Evolutionary conservation across 208 protist species (phyloP).

Genomic region (Trypanosomatidae sp.): DNA sequence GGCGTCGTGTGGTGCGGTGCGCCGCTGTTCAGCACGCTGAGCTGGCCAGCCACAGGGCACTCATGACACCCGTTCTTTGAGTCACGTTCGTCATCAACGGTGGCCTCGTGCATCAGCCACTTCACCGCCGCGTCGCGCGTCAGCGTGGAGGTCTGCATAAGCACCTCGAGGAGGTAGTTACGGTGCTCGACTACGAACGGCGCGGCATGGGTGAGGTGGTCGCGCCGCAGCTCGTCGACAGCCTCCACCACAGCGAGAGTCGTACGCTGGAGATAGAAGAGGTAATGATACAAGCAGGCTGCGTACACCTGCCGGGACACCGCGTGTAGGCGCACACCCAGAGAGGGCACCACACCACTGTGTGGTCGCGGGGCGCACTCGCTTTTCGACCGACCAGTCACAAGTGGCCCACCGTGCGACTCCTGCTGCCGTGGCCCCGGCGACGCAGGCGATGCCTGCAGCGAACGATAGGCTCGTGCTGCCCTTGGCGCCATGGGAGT

Average conservation of each 20-base stretch:
- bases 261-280: constrained; percentile 34
- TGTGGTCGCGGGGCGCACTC: neutral
- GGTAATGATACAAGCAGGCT: constrained; percentile 36
- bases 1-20: neutral
- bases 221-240: constrained; percentile 22
- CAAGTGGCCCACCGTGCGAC: neutral
- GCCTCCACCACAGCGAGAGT: constrained; percentile 40
- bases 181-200: constrained; percentile 41
- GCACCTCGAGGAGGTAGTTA: constrained; percentile 49
- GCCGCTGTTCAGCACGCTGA: neutral
- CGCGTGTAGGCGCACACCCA: neutral
- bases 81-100: neutral
- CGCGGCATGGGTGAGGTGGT: constrained; percentile 17
- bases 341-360: neutral
- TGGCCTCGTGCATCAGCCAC: constrained; percentile 15
- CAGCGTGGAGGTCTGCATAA: constrained; percentile 32
- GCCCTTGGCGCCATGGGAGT: neutral
- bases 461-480: neutral
- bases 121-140: constrained; percentile 19
- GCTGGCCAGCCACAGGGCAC: neutral
- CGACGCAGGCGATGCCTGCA: neutral
- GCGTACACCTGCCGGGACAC: constrained; percentile 27
- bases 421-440: neutral
- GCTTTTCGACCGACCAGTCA: neutral
- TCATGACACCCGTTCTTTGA: neutral